phyloP scores from a whole-genome alignment of 257 asterid genomes.

The Linaria vulgaris region DNA sequence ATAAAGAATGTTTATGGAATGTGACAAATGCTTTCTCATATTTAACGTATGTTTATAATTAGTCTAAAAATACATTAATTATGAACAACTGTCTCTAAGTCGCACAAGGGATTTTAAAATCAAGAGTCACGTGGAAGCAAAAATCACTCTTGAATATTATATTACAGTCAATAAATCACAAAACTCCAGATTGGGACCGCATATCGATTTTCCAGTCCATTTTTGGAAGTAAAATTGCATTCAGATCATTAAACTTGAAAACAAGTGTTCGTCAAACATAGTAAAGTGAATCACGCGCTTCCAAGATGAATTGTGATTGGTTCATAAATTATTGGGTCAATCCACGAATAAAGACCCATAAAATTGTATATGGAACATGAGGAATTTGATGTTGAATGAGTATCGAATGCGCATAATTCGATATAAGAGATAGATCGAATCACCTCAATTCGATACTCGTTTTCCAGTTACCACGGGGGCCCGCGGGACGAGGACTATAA shows the following conservation, averaged over 20 bases:
- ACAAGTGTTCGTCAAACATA: background rate
- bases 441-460: no score
- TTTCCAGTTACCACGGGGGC: no score
- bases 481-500: no score
- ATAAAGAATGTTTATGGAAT: no score
- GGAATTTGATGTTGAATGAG: no score
- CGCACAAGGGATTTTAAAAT: background rate
- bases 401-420: no score
- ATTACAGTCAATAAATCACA: background rate
- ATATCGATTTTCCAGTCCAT: background rate
- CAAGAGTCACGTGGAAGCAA: constrained; percentile 1
- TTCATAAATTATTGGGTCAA: no score
- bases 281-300: background rate
- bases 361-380: no score
- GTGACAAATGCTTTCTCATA: no score
- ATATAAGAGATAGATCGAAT: no score
- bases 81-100: background rate
- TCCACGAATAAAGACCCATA: no score
- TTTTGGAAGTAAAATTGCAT: background rate
- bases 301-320: background rate
- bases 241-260: background rate
- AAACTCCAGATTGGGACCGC: constrained; percentile 19
- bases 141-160: background rate
- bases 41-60: background rate
- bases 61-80: no score